Evolutionary conservation across 345 rosid genomes (phyloP), one percentile per base, ranked within the genome.

Genomic region (Mangifera indica): DNA sequence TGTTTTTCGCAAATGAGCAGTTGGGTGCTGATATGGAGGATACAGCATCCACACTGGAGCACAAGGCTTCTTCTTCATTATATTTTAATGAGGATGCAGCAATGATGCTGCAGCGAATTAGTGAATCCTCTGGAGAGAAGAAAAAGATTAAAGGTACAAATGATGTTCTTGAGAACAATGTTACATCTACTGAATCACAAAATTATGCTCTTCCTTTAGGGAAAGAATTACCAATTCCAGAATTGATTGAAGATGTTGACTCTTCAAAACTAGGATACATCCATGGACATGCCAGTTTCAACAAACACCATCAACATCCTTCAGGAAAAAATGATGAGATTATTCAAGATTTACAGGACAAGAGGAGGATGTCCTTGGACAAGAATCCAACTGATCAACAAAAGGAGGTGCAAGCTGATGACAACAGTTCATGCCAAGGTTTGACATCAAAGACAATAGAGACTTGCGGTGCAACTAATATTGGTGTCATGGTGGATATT

Each of bases 1-100:
- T 87, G 73, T 60, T 78, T 77, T 80, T 81, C 29, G 82, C 61
- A 14, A 83, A 61, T 29, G 89, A 88, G 77, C 79, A 81, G 69
- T 74, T 74, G 65, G 81, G 79, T 22, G 69, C 75, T 66, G 79
- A 78, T 74, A 70, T 49, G 62, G 56, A 21, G n/a, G 70, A 66
- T 70, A 45, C 55, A 10, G 73, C 64, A 18, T 2, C 64, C 18
- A 25, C 56, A 18, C 45, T 13, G 53, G 82, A 32, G 49, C 63
- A 58, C 75, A 64, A 53, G 32, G 77, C 68, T 62, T 69, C 77
- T 52, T 77, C 81, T 42, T 77, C 76, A 12, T 67, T 25, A 55
- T 69, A 69, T 75, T 79, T 70, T 12, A 64, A 61, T 74, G 76
- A 78, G 61, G 72, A 73, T 77, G 69, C 76, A 12, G 14, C 13